Conservation (phyloP, 345 rosid genomes). For the Carallia pectinifolia region DNA sequence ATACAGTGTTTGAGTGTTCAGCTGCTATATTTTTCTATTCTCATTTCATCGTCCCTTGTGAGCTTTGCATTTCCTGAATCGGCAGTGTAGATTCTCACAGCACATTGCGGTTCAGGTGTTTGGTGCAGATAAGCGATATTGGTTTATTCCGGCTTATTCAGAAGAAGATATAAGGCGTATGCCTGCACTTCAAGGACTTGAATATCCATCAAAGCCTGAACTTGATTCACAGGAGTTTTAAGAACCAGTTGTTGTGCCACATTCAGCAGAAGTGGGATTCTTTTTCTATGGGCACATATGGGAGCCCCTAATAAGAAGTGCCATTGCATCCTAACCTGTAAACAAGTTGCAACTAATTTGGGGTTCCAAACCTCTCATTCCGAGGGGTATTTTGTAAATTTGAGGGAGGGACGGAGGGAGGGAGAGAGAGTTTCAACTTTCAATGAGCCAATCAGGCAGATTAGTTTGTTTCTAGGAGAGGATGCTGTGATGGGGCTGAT, state of each 20-base stretch:
- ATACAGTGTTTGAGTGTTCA: too few relatives aligned
- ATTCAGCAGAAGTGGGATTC: constrained; percentile 14
- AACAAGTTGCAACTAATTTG: constrained; percentile 10
- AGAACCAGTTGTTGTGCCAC: constrained; percentile 13
- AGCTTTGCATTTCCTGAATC: not conserved
- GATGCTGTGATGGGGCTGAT: not conserved
- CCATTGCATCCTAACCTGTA: constrained; percentile 14
- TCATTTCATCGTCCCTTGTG: too few relatives aligned
- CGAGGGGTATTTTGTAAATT: constrained; percentile 10
- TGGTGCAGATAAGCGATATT: constrained; percentile 74
- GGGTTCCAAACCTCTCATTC: constrained; percentile 26
- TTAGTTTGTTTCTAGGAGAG: not conserved
- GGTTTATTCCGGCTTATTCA: constrained; percentile 82
- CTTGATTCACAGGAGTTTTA: constrained; percentile 69
- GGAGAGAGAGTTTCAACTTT: not conserved
- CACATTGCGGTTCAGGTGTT: constrained; percentile 51
- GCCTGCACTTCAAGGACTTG: constrained; percentile 90
- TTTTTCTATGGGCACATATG: constrained; percentile 21
- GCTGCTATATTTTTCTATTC: too few relatives aligned
- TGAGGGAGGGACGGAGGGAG: not conserved
- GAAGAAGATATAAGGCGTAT: constrained; percentile 83
- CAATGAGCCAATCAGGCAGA: constrained; percentile 4
- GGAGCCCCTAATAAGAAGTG: constrained; percentile 2
- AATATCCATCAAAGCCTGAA: constrained; percentile 83
- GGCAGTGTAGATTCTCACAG: too few relatives aligned